Base-by-base conservation (phyloP, 192 early-diverging fungal genomes). In the Obelidium mucronatum region DNA sequence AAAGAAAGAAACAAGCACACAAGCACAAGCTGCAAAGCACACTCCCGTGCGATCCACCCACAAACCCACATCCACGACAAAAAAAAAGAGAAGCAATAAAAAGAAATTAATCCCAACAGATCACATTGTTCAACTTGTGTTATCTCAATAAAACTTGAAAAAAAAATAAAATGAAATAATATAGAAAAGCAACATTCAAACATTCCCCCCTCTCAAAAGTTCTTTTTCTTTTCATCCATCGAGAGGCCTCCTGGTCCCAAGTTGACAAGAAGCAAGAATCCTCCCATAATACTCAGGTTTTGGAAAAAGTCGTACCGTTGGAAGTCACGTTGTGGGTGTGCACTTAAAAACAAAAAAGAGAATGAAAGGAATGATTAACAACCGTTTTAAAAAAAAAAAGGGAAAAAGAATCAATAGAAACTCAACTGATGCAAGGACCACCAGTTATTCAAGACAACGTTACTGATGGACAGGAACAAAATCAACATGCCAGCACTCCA, bases 241-340 rank as follows among this genome's bases (percentile, higher is more conserved):
- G 94, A 95, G 76, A 96, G 89, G 64, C 94, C 94, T 71, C 96
- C 96, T 26, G 88, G 80, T 19, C 96, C 96, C 58, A 97, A 88
- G 78, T 93, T 98, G 78, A 94, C 92, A 30, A 98, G 88, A 55
- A 98, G 83, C 40, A 98, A 85, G 79, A 98, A 94, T 44, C 97
- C 97, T 61, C 97, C 97, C 90, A 95, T 91, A 85, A 97, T 96
- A 15, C 93, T 94, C 59, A 97, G 83, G 1, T 93, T 98, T 83
- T 98, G 97, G 91, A 97, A 98, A 81, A 98, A 98, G 85, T 98
- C 97, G 81, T 97, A 98, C 79, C 96, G 93, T 73, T 96, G 91
- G 81, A 96, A 98, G 69, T 98, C 95, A 15, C 87, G 55, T 65
- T 78, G 77, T 8, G 77, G 77, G 70, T 78, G 77, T 19, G n/a